These are phyloP conservation scores for Gossypium rotundifolium DNA, from an alignment of 345 rosid species.

Conservation along the genomic window DNA sequence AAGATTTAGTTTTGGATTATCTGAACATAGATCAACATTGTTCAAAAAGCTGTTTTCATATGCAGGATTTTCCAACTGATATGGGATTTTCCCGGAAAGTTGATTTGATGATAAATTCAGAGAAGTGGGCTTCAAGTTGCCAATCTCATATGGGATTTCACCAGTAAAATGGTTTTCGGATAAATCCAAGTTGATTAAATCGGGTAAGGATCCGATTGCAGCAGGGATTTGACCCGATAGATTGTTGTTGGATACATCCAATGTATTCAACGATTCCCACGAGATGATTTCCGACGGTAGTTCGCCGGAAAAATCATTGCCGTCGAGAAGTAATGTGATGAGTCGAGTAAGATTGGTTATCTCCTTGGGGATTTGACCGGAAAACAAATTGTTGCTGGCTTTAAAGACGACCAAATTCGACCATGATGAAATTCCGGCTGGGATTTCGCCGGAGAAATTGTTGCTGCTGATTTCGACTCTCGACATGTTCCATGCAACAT, in stretches of 20 bases:
- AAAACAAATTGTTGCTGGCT: constrained; percentile 65
- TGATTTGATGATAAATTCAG: constrained; percentile 69
- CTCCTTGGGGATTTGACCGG: constrained; percentile 55
- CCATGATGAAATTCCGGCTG: constrained; percentile 45
- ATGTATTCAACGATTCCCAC: constrained; percentile 49
- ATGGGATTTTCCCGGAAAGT: constrained; percentile 60
- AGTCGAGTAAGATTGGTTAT: constrained; percentile 50
- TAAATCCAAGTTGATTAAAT: constrained; percentile 45
- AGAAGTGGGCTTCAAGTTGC: constrained; percentile 31
- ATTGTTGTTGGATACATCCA: constrained; percentile 57
- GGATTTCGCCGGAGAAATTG: constrained; percentile 66
- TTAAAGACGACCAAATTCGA: constrained; percentile 40
- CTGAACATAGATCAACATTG: constrained; percentile 59
- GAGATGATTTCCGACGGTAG: constrained; percentile 57
- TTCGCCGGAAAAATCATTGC: constrained; percentile 57
- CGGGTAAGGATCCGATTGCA: constrained; percentile 53
- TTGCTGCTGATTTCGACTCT: constrained; percentile 68
- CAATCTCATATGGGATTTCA: constrained; percentile 51
- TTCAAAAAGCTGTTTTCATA: constrained; percentile 64
- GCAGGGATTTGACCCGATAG: constrained; percentile 68
- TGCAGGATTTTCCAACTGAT: constrained; percentile 47
- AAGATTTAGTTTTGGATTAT: constrained; percentile 38
- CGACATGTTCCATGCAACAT: constrained; percentile 55
- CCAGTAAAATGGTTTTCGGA: constrained; percentile 69
- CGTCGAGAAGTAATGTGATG: constrained; percentile 40